Conservation (phyloP, 1,284 basidiomycete species). For the Farysia itapuensis region DNA sequence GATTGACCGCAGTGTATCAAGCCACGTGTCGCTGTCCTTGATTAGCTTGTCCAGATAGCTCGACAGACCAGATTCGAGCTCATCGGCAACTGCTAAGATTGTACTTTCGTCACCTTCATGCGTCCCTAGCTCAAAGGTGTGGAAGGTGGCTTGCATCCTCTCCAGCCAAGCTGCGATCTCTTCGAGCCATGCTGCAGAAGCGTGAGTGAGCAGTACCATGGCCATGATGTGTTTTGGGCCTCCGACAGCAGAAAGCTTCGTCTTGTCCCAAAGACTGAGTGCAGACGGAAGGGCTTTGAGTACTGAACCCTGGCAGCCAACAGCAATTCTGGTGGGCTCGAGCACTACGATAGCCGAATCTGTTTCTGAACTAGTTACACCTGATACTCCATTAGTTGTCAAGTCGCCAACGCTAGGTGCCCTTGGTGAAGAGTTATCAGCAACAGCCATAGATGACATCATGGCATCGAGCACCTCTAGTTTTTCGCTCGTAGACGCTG, state of each 20-base stretch:
- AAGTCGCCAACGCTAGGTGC: too few species aligned
- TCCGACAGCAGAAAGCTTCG: constrained; percentile 39
- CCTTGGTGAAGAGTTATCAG: too few species aligned
- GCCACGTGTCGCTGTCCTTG: constrained; percentile 26
- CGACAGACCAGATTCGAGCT: constrained; percentile 13
- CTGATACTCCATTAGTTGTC: too few species aligned
- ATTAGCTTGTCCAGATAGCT: constrained; percentile 25
- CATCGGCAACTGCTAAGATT: constrained; percentile 26
- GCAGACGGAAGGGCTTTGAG: constrained; percentile 34
- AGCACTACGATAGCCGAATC: constrained; percentile 5
- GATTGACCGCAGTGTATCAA: constrained; percentile 33
- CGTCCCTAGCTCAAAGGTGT: constrained; percentile 37
- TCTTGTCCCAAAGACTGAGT: constrained; percentile 52
- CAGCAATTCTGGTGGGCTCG: constrained; percentile 33
- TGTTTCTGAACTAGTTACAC: too few species aligned
- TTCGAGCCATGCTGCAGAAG: constrained; percentile 24
- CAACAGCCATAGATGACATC: too few species aligned
- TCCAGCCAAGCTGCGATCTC: constrained; percentile 41
- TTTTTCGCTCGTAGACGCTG: constrained; percentile 8
- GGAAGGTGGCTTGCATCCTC: constrained; percentile 22
- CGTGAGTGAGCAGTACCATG: constrained; percentile 35
- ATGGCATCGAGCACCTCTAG: constrained; percentile 23
- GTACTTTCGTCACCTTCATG: constrained; percentile 12
- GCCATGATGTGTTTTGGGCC: constrained; percentile 40
- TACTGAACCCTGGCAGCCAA: constrained; percentile 45